Evolutionary conservation across 495 filamentous ascomycete species (phyloP).

Genomic region (Barbatosphaeria neglecta): DNA sequence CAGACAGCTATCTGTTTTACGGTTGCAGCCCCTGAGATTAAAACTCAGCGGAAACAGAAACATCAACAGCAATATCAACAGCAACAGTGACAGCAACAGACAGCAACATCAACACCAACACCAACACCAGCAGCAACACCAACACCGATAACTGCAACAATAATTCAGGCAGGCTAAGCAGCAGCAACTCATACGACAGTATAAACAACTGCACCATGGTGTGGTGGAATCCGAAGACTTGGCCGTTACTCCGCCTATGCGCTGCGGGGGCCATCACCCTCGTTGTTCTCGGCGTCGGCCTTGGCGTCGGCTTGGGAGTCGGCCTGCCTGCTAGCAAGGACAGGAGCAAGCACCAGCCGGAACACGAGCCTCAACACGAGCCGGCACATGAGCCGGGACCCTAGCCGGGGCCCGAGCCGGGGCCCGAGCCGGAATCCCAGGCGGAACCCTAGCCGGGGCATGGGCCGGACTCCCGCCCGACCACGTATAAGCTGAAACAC

Average conservation of each 20-base stretch:
- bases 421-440: conserved; percentile 21
- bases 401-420: conserved; percentile 32
- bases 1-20: no score
- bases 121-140: no score
- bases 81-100: no score
- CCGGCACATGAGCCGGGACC: conserved; percentile 27
- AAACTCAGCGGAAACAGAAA: neutral
- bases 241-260: no score
- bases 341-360: conserved; percentile 18
- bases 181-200: no score
- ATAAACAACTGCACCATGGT: no score
- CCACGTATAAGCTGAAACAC: conserved; percentile 4
- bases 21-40: no score
- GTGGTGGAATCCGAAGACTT: no score
- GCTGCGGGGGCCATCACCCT: conserved; percentile 27
- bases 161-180: no score
- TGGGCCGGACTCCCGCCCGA: no score
- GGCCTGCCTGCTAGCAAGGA: conserved; percentile 38
- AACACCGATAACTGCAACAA: no score
- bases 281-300: conserved; percentile 26
- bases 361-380: conserved; percentile 26
- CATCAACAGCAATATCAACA: neutral
- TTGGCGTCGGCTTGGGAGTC: conserved; percentile 38
- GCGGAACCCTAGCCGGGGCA: conserved; percentile 20
- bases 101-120: no score